Percentiles rank a stretch among this genome's conserved stretches.
Evolutionary conservation across 805 yeast species (phyloP).

Genomic region (Saccharomycopsis olivae): DNA sequence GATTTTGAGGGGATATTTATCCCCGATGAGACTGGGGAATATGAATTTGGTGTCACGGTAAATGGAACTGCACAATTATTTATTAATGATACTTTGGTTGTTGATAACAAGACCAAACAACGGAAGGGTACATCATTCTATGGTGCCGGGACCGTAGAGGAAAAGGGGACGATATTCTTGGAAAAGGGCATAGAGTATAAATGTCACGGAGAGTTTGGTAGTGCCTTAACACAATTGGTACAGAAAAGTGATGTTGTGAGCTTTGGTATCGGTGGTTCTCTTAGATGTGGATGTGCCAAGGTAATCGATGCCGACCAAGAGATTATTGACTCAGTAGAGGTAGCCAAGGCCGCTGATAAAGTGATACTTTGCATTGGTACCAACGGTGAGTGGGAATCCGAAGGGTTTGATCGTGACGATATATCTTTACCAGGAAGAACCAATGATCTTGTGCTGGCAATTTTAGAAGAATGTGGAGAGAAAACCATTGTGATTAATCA

Average conservation of each 20-base stretch:
- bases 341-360: conserved; percentile 42
- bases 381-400: conserved; percentile 47
- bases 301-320: conserved; percentile 15
- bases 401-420: conserved; percentile 43
- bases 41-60: conserved; percentile 41
- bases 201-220: conserved; percentile 40
- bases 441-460: conserved; percentile 34
- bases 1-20: conserved; percentile 33
- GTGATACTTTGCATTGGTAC: conserved; percentile 43
- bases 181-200: conserved; percentile 36
- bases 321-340: conserved; percentile 33
- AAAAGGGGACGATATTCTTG: conserved; percentile 28
- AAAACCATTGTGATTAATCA: conserved; percentile 46
- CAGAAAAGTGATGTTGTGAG: conserved; percentile 17
- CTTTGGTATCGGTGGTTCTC: conserved; percentile 24
- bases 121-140: conserved; percentile 39
- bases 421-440: conserved; percentile 42
- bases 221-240: conserved; percentile 30
- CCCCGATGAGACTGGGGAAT: conserved; percentile 39
- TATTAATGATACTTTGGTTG: conserved; percentile 40
- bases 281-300: too few relatives aligned
- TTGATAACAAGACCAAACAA: conserved; percentile 48
- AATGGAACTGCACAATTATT: conserved; percentile 47
- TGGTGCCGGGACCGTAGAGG: conserved; percentile 46
- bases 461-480: conserved; percentile 34